Evolutionary conservation across 352 stramenopile genomes (phyloP).

Genomic region (Bremia lactucae): DNA sequence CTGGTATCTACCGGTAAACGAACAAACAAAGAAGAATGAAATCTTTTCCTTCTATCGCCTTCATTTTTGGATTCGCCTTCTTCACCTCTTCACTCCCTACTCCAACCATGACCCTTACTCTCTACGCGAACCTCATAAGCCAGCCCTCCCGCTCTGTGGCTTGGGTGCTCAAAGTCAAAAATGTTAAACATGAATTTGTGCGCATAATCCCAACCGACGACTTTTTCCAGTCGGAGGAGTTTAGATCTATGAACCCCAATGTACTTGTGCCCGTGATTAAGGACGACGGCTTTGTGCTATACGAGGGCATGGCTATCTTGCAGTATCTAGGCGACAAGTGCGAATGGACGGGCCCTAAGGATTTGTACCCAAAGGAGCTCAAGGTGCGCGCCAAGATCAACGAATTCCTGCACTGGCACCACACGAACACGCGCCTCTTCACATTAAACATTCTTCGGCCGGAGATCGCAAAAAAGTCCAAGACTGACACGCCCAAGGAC

Average conservation of each 20-base stretch:
- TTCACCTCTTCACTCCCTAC: background rate
- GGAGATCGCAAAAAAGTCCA: constrained; percentile 19
- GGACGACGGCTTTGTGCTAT: constrained; percentile 48
- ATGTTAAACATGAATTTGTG: constrained; percentile 28
- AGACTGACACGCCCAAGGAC: constrained; percentile 26
- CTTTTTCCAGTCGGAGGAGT: constrained; percentile 39
- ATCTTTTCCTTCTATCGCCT: no score
- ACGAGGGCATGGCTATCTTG: constrained; percentile 47
- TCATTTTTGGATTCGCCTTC: constrained; percentile 13
- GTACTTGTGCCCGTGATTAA: constrained; percentile 35
- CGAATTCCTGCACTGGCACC: constrained; percentile 63
- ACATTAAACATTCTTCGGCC: constrained; percentile 37
- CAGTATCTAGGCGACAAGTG: constrained; percentile 43
- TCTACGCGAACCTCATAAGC: constrained; percentile 54
- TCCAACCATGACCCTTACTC: constrained; percentile 29
- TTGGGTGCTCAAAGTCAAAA: constrained; percentile 41
- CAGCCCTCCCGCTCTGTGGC: constrained; percentile 32
- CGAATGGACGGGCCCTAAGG: constrained; percentile 32
- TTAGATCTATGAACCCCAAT: constrained; percentile 44
- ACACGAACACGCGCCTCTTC: constrained; percentile 42
- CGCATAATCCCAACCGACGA: constrained; percentile 19
- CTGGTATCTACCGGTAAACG: no score
- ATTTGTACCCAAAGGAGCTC: constrained; percentile 37
- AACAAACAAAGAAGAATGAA: no score
- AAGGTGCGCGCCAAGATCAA: constrained; percentile 45